phyloP scores from a whole-genome alignment of 75 land plant species.

The Chamaecyparis obtusa region DNA sequence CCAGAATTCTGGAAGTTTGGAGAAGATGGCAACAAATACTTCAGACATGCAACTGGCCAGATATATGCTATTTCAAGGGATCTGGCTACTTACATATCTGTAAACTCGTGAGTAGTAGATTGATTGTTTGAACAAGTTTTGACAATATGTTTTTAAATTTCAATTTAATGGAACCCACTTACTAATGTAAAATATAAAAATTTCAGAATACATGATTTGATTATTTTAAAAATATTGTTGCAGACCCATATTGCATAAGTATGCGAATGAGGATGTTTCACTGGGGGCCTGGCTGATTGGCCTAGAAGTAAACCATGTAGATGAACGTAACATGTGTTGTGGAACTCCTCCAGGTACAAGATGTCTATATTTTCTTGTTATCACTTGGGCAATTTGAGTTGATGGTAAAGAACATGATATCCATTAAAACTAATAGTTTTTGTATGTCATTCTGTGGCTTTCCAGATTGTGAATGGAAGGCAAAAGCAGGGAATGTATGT shows the following conservation, averaged over 20 bases:
- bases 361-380: not conserved
- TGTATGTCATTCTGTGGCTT: not conserved
- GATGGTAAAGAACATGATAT: not conserved
- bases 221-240: not conserved
- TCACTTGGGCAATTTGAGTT: not conserved
- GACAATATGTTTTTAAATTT: no score
- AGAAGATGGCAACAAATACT: conserved; percentile 63
- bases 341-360: conserved; percentile 39
- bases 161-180: no score
- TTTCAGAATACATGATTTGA: no score
- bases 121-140: no score
- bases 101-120: conserved; percentile 33
- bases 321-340: conserved; percentile 49
- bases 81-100: conserved; percentile 46
- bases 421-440: not conserved
- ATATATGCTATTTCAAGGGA: conserved; percentile 64
- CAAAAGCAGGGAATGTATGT: conserved; percentile 47
- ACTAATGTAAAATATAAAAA: no score
- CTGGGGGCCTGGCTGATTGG: conserved; percentile 65
- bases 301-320: conserved; percentile 54
- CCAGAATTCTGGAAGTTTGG: conserved; percentile 74
- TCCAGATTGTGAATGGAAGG: conserved; percentile 44
- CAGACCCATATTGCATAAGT: conserved; percentile 49
- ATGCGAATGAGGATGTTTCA: conserved; percentile 65
- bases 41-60: conserved; percentile 68